A percentile compares a stretch with the other conserved stretches of the same genome.
These are phyloP conservation scores for Yamadazyma mexicana DNA, from an alignment of 1,139 yeast species.

Conservation along the genomic window DNA sequence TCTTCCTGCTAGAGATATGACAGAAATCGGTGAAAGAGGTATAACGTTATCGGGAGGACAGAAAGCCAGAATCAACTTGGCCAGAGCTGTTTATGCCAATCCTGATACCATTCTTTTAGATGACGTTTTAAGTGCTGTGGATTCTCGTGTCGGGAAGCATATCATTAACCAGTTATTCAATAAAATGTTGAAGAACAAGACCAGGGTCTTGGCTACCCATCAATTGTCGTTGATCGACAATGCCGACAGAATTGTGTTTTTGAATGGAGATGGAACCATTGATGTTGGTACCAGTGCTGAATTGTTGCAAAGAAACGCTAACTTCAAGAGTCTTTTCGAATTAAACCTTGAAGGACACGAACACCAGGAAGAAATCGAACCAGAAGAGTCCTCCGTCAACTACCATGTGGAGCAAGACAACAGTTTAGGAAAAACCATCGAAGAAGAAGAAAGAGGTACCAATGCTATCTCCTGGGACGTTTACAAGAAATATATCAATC, in stretches of 20 bases:
- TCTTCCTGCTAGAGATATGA: constrained; percentile 44
- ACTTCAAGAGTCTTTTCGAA: constrained; percentile 19
- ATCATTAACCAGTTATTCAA: constrained; percentile 40
- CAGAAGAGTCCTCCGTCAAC: constrained; percentile 1
- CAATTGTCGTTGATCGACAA: constrained; percentile 43
- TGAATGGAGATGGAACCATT: constrained; percentile 42
- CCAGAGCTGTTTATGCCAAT: constrained; percentile 45
- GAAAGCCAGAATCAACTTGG: constrained; percentile 47
- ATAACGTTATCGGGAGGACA: constrained; percentile 52
- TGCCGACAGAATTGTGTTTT: constrained; percentile 42
- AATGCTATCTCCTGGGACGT: constrained; percentile 42
- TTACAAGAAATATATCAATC: constrained; percentile 33
- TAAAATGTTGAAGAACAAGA: constrained; percentile 35
- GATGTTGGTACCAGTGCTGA: constrained; percentile 41
- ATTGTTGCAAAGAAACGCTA: constrained; percentile 24
- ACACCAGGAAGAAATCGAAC: constrained; percentile 10
- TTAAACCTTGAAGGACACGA: constrained; percentile 22
- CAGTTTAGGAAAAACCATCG: constrained; percentile 27
- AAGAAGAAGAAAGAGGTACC: constrained; percentile 40
- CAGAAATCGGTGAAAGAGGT: constrained; percentile 52
- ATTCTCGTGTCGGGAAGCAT: constrained; percentile 49
- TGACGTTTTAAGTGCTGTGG: constrained; percentile 51
- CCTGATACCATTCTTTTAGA: constrained; percentile 43
- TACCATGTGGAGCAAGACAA: constrained; percentile 2
- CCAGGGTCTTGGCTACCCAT: constrained; percentile 49